A percentile compares a stretch with the other conserved stretches of the same genome.
Conservation (phyloP, 2,329 filamentous ascomycete genomes). For the Neonectria punicea region DNA sequence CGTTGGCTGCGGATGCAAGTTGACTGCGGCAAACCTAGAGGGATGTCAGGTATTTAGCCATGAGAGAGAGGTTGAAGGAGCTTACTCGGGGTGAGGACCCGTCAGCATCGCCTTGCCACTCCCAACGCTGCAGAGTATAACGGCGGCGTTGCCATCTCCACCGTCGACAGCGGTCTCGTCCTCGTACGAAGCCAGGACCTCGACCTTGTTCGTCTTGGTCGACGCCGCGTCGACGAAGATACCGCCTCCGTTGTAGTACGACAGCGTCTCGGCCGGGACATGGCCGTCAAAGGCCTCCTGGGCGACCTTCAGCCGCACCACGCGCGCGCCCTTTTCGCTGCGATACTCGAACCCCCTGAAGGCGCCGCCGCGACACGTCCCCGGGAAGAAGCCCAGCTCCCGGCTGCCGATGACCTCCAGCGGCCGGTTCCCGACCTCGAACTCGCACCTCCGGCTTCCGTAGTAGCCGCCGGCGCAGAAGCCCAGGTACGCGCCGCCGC, state of each 20-base stretch:
- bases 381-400: constrained; percentile 90
- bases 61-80: background rate
- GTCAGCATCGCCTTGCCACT: constrained; percentile 83
- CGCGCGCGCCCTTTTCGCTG: constrained; percentile 84
- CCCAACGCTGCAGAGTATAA: constrained; percentile 85
- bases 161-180: constrained; percentile 81
- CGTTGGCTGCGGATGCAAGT: constrained; percentile 75
- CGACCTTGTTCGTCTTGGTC: constrained; percentile 71
- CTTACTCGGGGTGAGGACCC: constrained; percentile 90
- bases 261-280: constrained; percentile 71
- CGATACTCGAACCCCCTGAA: constrained; percentile 92
- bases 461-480: constrained; percentile 98
- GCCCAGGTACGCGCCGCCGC: constrained; percentile 87
- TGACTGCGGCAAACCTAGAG: constrained; percentile 80
- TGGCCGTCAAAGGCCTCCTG: constrained; percentile 66
- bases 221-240: constrained; percentile 85
- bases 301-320: constrained; percentile 73
- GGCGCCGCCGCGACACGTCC: constrained; percentile 84
- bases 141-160: constrained; percentile 77
- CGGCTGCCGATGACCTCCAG: constrained; percentile 88
- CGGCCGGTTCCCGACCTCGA: constrained; percentile 81
- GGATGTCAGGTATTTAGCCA: background rate
- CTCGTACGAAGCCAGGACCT: constrained; percentile 84
- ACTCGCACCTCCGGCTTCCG: constrained; percentile 83
- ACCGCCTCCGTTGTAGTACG: constrained; percentile 95